Evolutionary conservation across 768 basidiomycete genomes (phyloP).

Genomic region (Pholiota conissans): DNA sequence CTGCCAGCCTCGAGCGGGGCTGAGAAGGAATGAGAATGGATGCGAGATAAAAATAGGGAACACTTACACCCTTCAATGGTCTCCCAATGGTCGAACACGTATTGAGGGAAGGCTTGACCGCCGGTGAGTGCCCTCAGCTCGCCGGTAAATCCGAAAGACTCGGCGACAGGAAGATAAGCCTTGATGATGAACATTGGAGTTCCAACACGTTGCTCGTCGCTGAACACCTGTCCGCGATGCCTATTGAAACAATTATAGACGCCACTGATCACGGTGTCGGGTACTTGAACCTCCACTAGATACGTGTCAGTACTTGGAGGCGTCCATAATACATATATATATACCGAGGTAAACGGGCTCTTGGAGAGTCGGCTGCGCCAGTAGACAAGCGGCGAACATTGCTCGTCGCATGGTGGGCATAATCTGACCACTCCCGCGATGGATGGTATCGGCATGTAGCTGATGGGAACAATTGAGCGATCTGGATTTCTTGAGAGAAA

Average conservation of each 20-base stretch:
- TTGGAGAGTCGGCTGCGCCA: conserved; percentile 86
- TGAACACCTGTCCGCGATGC: conserved; percentile 98
- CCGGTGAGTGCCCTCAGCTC: conserved; percentile 89
- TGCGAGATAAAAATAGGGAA: not conserved
- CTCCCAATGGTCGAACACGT: conserved; percentile 93
- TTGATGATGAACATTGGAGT: conserved; percentile 99
- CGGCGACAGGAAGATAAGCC: conserved; percentile 89
- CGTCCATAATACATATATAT: no score
- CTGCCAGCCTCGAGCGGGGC: conserved; percentile 87
- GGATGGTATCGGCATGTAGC: conserved; percentile 97
- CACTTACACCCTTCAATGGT: conserved; percentile 75
- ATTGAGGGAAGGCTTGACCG: conserved; percentile 98
- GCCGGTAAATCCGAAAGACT: conserved; percentile 97
- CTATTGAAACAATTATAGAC: conserved; percentile 94
- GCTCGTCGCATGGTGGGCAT: conserved; percentile 95
- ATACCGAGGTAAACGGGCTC: conserved; percentile 94
- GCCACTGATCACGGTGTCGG: conserved; percentile 95
- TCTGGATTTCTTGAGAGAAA: no score
- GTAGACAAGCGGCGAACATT: conserved; percentile 89
- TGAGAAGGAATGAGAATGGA: conserved; percentile 18
- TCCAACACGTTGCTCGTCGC: conserved; percentile 93
- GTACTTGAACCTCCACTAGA: conserved; percentile 97
- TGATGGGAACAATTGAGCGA: conserved; percentile 27
- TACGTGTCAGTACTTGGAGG: not conserved
- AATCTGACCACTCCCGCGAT: conserved; percentile 96